These are phyloP conservation scores for Candida maltosa DNA, from an alignment of 805 yeast genomes.

Conservation along the genomic window DNA sequence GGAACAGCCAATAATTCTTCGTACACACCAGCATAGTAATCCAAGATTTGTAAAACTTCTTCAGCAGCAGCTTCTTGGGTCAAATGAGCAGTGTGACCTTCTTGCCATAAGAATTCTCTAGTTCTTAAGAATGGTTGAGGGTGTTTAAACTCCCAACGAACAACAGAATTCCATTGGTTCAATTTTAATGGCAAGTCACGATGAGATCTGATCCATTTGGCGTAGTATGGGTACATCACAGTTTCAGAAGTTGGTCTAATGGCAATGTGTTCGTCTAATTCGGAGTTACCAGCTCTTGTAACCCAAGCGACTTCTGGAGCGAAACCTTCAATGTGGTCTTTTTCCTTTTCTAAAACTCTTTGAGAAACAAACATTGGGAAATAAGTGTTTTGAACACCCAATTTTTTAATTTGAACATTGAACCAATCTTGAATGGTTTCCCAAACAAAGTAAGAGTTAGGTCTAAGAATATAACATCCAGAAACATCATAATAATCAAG, in stretches of 20 bases:
- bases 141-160: constrained; percentile 99
- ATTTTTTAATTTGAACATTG: constrained; percentile 70
- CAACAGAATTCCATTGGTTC: constrained; percentile 99
- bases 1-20: constrained; percentile 96
- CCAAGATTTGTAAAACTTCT: constrained; percentile 85
- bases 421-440: constrained; percentile 89
- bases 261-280: constrained; percentile 96
- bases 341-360: constrained; percentile 91
- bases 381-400: constrained; percentile 93
- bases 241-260: constrained; percentile 99
- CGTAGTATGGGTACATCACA: constrained; percentile 98
- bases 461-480: constrained; percentile 97
- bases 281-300: constrained; percentile 90
- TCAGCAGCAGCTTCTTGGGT: constrained; percentile 74
- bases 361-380: constrained; percentile 98
- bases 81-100: constrained; percentile 97
- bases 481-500: constrained; percentile 97
- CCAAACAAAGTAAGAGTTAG: constrained; percentile 93
- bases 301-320: constrained; percentile 99
- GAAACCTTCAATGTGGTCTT: constrained; percentile 97
- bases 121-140: constrained; percentile 99
- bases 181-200: constrained; percentile 94
- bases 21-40: constrained; percentile 80
- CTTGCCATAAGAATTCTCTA: constrained; percentile 99
- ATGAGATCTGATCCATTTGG: constrained; percentile 98